A percentile compares a stretch with the other conserved stretches of the same genome.
phyloP scores from a whole-genome alignment of 1,284 basidiomycete species.

The Rhodofomes roseus region DNA sequence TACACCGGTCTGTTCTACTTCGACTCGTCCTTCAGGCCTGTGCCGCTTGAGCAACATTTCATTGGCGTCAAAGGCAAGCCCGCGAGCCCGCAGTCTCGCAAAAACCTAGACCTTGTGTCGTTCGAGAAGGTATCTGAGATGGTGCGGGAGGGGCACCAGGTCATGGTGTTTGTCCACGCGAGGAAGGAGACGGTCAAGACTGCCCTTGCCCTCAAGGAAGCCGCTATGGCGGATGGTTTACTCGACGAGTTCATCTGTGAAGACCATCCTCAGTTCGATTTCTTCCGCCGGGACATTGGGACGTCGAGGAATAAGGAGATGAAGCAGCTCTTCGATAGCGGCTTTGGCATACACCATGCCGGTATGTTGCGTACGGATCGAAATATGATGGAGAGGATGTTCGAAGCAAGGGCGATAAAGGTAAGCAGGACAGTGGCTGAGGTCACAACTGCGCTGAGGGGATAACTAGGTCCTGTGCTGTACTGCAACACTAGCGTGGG shows the following conservation, averaged over 20 bases:
- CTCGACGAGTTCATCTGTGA: conserved; percentile 78
- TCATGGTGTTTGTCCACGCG: conserved; percentile 99
- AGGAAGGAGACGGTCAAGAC: conserved; percentile 98
- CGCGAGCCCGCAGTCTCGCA: conserved; percentile 69
- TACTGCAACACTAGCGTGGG: conserved; percentile 98
- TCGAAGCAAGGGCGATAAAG: conserved; percentile 89
- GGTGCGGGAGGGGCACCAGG: conserved; percentile 88
- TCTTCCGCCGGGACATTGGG: conserved; percentile 78
- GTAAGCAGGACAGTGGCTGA: conserved; percentile 35
- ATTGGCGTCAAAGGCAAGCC: conserved; percentile 94
- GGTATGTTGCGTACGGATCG: conserved; percentile 96
- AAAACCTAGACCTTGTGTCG: conserved; percentile 87
- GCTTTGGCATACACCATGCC: conserved; percentile 98
- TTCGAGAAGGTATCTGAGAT: conserved; percentile 89
- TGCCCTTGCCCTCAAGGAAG: conserved; percentile 82
- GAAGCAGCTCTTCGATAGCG: conserved; percentile 89
- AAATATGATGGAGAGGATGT: conserved; percentile 95
- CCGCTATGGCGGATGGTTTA: conserved; percentile 71
- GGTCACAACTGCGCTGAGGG: conserved; percentile 7
- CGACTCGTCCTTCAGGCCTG: conserved; percentile 95
- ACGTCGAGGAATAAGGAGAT: conserved; percentile 93
- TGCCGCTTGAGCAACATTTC: conserved; percentile 98
- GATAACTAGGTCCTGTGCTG: conserved; percentile 86
- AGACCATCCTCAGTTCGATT: conserved; percentile 73
- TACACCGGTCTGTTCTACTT: conserved; percentile 97